Evolutionary conservation across 768 basidiomycete species (phyloP).

Genomic region (Suillus ampliporus): DNA sequence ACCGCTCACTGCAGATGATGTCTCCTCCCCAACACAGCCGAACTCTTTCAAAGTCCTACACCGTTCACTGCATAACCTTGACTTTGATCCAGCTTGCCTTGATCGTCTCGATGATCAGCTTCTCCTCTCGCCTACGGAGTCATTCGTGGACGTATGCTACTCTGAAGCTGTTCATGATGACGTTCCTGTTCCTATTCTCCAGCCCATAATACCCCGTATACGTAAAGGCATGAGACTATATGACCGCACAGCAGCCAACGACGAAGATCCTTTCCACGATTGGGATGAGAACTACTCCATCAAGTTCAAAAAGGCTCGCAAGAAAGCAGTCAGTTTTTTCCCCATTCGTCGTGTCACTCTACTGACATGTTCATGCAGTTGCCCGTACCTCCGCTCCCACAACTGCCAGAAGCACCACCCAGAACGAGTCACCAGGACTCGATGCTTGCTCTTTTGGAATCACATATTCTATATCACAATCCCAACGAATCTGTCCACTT

Average conservation of each 20-base stretch:
- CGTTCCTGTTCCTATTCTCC: constrained; percentile 31
- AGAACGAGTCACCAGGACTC: constrained; percentile 37
- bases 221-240: constrained; percentile 33
- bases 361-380: constrained; percentile 19
- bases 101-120: constrained; percentile 49
- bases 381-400: constrained; percentile 34
- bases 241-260: constrained; percentile 40
- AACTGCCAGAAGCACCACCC: constrained; percentile 20
- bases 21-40: constrained; percentile 31
- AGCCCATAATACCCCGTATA: constrained; percentile 39
- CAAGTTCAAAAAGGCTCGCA: constrained; percentile 13
- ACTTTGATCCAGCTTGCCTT: constrained; percentile 47
- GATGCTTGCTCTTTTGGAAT: constrained; percentile 38
- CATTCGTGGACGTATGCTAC: constrained; percentile 51
- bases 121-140: constrained; percentile 43
- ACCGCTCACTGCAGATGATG: constrained; percentile 35
- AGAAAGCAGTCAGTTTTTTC: constrained; percentile 29
- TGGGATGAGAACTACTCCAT: constrained; percentile 42
- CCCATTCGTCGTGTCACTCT: constrained; percentile 9
- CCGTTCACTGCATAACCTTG: constrained; percentile 41
- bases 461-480: constrained; percentile 30
- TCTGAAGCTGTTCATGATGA: constrained; percentile 44
- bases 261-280: constrained; percentile 41
- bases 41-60: constrained; percentile 38
- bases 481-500: constrained; percentile 39